Base-by-base conservation (phyloP, 345 rosid species). In the Jatropha curcas region DNA sequence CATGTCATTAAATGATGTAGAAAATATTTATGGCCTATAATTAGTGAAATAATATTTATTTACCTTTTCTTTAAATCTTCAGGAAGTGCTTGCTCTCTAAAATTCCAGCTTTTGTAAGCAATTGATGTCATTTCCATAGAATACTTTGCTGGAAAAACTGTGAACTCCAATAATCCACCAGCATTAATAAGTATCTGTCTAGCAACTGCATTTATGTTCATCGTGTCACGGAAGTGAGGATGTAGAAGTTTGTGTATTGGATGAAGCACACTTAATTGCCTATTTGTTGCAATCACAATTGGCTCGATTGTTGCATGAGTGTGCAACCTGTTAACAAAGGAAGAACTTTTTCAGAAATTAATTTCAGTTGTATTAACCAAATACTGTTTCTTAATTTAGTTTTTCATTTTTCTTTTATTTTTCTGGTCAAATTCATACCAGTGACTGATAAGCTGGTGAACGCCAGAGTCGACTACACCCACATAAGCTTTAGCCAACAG, bases 381-480 rank as follows among this genome's bases (percentile, higher is more conserved):
- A 9, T 57, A 16, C 28, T 28, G 17, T 25, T 0, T 28, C 55
- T 70, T 2, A 19, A 1, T 1, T 3, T 24, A 24, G 48, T 2
- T 7, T 16, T 0, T 17, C 30, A 31, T 30, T 30, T 14, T 31
- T 34, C 10, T 0, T 39, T 41, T 41, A 10, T 35, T 35, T 17
- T 62, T 27, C n/a, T n/a, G n/a, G n/a, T n/a, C n/a, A n/a, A n/a
- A n/a, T n/a, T n/a, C 79, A 65, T 88, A 94, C 97, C 97, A 94
- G 75, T 94, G 98, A 81, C 98, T 94, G 69, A 94, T 84, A 35
- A 94, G 95, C 71, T 94, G 98, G 74, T 94, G 98, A 65, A 77
- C 72, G 61, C 98, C 98, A 1, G 98, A 90, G 80, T 94, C 98
- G 64, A 88, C 86, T 56, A 90, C 97, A 10, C 87, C 88, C 0